Percentiles rank a stretch among this genome's conserved stretches.
Conservation (phyloP, 2,329 filamentous ascomycete genomes). For the Xylaria sp. region DNA sequence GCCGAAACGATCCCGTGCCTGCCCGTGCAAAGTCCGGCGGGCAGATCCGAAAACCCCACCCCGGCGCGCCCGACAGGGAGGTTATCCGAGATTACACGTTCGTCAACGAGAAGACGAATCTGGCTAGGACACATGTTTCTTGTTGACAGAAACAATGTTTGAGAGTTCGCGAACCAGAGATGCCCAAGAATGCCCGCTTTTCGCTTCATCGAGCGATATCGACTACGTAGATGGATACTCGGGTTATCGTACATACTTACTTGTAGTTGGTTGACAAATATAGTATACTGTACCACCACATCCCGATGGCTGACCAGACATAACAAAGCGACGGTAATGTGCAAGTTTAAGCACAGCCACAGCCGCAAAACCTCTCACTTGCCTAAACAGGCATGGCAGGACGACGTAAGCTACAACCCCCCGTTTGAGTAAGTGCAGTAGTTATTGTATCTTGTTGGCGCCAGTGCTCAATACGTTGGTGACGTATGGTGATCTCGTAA, state of each 20-base stretch:
- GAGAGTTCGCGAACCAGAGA: background rate
- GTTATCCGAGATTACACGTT: background rate
- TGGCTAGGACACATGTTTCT: background rate
- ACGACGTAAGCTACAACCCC: slow-evolving; percentile 10
- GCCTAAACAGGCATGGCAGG: slow-evolving; percentile 26
- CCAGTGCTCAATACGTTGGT: background rate
- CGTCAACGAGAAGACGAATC: background rate
- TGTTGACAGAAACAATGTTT: background rate
- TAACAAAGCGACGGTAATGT: slow-evolving; percentile 1
- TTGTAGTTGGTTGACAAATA: slow-evolving; percentile 29
- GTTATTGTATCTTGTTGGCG: background rate
- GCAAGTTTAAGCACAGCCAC: slow-evolving; percentile 27
- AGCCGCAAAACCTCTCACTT: slow-evolving; percentile 19
- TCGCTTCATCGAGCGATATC: background rate
- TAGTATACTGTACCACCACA: slow-evolving; percentile 19
- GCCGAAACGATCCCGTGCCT: slow-evolving; percentile 23
- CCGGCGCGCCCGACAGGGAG: slow-evolving; percentile 13
- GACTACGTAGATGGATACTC: background rate
- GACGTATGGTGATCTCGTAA: slow-evolving; percentile 13
- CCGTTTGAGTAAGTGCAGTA: background rate
- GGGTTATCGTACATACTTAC: background rate
- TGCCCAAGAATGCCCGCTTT: background rate
- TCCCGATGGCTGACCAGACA: slow-evolving; percentile 10
- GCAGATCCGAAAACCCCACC: slow-evolving; percentile 17
- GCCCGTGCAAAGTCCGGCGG: slow-evolving; percentile 21